These are phyloP conservation scores for Crithidia mellificae DNA, from an alignment of 208 protist species.

Conservation along the genomic window DNA sequence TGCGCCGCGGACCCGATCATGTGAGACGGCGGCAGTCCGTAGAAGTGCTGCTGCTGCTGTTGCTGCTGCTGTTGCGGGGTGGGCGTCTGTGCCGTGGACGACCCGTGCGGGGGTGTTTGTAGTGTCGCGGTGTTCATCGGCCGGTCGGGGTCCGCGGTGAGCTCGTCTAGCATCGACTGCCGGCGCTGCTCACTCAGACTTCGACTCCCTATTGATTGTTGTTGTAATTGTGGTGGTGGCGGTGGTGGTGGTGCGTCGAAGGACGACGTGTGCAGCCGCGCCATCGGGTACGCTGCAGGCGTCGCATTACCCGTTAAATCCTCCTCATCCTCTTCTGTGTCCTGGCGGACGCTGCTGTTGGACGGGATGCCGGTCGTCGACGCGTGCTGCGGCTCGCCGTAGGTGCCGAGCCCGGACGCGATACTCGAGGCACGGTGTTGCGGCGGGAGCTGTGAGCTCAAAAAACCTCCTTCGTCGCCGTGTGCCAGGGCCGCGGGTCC, in stretches of 20 bases:
- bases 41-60: neutral
- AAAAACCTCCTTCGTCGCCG: neutral
- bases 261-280: neutral
- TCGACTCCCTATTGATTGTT: no score
- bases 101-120: neutral
- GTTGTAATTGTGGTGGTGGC: neutral
- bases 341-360: no score
- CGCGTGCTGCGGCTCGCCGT: constrained; percentile 10
- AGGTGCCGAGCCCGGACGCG: neutral
- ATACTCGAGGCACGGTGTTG: neutral
- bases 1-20: neutral
- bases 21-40: constrained; percentile 6
- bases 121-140: constrained; percentile 1
- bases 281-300: no score
- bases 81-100: neutral
- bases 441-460: no score
- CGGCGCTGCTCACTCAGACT: neutral
- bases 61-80: constrained; percentile 9
- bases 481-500: no score
- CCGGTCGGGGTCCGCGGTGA: neutral
- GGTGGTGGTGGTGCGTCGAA: neutral
- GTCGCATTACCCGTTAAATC: no score
- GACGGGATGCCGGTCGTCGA: neutral
- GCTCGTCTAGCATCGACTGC: neutral
- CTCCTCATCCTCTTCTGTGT: no score